Evolutionary conservation across 116 monocot species (phyloP).

Genomic region (Phalaenopsis hybrid): DNA sequence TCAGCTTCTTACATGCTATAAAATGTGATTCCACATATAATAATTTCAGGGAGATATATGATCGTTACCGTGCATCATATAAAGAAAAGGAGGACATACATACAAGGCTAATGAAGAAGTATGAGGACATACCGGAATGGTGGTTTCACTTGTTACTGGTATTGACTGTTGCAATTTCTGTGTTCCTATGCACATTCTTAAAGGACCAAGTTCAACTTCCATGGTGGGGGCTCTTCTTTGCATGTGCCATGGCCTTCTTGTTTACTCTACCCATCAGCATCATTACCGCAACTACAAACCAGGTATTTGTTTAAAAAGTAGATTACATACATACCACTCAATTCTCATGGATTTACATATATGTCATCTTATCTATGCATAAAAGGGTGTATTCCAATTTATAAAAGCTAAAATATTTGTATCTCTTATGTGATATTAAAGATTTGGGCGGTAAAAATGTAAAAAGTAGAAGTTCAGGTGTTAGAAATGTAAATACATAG

Average conservation of each 20-base stretch:
- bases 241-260: slow-evolving; percentile 68
- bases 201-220: slow-evolving; percentile 80
- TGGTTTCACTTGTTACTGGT: slow-evolving; percentile 59
- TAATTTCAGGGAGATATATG: slow-evolving; percentile 72
- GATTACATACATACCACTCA: too few species aligned
- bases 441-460: too few species aligned
- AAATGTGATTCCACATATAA: background rate
- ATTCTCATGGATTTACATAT: too few species aligned
- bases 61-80: slow-evolving; percentile 51
- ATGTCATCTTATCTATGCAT: too few species aligned
- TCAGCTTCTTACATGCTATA: background rate
- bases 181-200: slow-evolving; percentile 56
- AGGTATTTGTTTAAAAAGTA: slow-evolving; percentile 23
- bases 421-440: too few species aligned
- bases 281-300: slow-evolving; percentile 91
- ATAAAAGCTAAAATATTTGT: too few species aligned
- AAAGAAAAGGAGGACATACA: slow-evolving; percentile 79
- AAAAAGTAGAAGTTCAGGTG: too few species aligned
- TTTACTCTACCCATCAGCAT: slow-evolving; percentile 93
- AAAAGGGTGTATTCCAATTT: too few species aligned
- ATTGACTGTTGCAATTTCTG: slow-evolving; percentile 29
- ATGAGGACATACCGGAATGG: slow-evolving; percentile 78
- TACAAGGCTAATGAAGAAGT: slow-evolving; percentile 79
- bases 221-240: slow-evolving; percentile 88
- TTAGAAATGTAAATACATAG: too few species aligned